Base-by-base conservation (phyloP, 306 rosid species). In the Prunus campanulata region DNA sequence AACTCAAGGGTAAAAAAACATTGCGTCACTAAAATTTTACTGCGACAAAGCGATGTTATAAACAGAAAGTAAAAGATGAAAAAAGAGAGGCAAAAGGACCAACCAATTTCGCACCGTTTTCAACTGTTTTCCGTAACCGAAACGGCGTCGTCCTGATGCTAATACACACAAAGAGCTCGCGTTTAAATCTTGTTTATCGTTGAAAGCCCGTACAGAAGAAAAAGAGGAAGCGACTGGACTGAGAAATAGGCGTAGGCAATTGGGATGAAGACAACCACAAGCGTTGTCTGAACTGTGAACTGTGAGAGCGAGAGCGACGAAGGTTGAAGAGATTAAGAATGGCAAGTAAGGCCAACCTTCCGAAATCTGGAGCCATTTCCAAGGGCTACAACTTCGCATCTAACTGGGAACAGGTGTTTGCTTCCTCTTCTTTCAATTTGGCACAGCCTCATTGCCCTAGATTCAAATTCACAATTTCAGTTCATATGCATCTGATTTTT, bases 381-480 rank as follows among this genome's bases (percentile, higher is more conserved):
- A 92, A 66, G 63, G 93, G 99, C 75, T 92, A 92, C 91, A 91
- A 91, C 86, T 96, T 96, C 86, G 88, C 96, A 63, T 88, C 96
- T 79, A 80, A 88, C 72, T 96, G 99, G 99, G 98, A 96, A 72
- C 97, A 89, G 91, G 99, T 90, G 20, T 50, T 39, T 10, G 22
- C 51, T 2, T 52, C 70, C 44, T 9, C 54, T 48, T 54, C 11
- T 25, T 70, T 42, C 25, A 19, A n/a, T 66, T 66, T 5, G 6
- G 16, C 74, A 19, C 5, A 29, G 15, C 61, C 51, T 24, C 71
- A 44, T n/a, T 46, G 15, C 51, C n/a, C 19, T 20, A 66, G 13
- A 19, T 39, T 39, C 70, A 66, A 70, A 27, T 70, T 70, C 18
- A 24, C 22, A n/a, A 68, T 24, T 5, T 27, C 0, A 24, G 15